Percentiles rank a stretch among this genome's conserved stretches.
phyloP scores from a whole-genome alignment of 2,329 filamentous ascomycete species.

The Fusarium odoratissimum region DNA sequence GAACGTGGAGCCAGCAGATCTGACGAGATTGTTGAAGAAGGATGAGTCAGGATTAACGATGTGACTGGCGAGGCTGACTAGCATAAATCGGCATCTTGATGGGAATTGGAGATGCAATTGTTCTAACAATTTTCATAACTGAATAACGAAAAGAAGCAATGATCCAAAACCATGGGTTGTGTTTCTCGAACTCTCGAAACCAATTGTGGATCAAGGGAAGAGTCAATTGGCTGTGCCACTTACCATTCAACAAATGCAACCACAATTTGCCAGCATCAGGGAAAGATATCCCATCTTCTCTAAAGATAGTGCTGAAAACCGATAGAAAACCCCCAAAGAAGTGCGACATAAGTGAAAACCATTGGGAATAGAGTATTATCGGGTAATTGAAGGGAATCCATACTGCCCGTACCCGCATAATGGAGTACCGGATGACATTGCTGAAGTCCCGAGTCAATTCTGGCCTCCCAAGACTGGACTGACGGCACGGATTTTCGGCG shows the following conservation, averaged over 20 bases:
- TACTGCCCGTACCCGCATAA: neutral
- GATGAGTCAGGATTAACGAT: slow-evolving; percentile 12
- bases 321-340: neutral
- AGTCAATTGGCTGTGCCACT: neutral
- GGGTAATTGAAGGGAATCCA: neutral
- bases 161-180: neutral
- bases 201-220: slow-evolving; percentile 9
- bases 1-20: slow-evolving; percentile 1
- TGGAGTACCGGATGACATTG: neutral
- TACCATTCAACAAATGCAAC: neutral
- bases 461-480: neutral
- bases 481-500: neutral
- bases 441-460: neutral
- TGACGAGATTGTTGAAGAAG: slow-evolving; percentile 2
- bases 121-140: neutral
- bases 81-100: neutral
- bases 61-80: slow-evolving; percentile 10
- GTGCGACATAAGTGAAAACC: neutral
- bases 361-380: neutral
- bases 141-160: neutral
- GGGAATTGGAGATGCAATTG: neutral
- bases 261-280: neutral
- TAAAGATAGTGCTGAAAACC: neutral
- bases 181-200: slow-evolving; percentile 18
- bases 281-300: neutral